Evolutionary conservation across 306 rosid species (phyloP).

Genomic region (Medicago truncatula): DNA sequence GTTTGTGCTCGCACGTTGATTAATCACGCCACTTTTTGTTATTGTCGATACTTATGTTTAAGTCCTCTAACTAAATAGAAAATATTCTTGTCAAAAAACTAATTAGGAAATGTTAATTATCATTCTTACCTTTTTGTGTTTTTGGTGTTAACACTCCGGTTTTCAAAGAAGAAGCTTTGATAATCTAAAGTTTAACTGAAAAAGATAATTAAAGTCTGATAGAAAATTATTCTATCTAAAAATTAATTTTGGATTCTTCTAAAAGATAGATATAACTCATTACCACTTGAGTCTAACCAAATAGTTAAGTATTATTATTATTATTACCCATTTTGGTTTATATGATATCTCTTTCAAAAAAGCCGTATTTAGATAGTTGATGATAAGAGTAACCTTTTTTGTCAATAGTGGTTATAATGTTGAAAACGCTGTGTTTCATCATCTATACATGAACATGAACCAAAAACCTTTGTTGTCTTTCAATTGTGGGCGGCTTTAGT

Average conservation of each 20-base stretch:
- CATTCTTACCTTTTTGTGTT: too few relatives aligned
- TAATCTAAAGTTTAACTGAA: too few relatives aligned
- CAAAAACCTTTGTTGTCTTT: conserved; percentile 38
- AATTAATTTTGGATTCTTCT: too few relatives aligned
- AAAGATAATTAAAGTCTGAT: too few relatives aligned
- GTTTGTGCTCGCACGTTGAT: conserved; percentile 4
- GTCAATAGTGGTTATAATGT: conserved; percentile 50
- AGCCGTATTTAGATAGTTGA: conserved; percentile 38
- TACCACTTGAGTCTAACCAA: too few relatives aligned
- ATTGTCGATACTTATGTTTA: neutral
- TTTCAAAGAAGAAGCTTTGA: too few relatives aligned
- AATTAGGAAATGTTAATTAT: too few relatives aligned
- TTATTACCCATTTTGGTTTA: conserved; percentile 31
- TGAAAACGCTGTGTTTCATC: conserved; percentile 19
- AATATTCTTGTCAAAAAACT: neutral
- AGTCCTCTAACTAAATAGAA: conserved; percentile 21
- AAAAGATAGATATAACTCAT: too few relatives aligned
- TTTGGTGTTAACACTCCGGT: too few relatives aligned
- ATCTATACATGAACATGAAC: conserved; percentile 28
- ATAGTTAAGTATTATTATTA: too few relatives aligned
- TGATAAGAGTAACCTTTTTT: conserved; percentile 36
- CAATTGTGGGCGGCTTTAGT: conserved; percentile 38
- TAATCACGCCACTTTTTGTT: conserved; percentile 9
- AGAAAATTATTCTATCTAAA: too few relatives aligned
- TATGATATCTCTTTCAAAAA: conserved; percentile 42